Base-by-base conservation (phyloP, 768 basidiomycete species). In the Boletellus ananas region DNA sequence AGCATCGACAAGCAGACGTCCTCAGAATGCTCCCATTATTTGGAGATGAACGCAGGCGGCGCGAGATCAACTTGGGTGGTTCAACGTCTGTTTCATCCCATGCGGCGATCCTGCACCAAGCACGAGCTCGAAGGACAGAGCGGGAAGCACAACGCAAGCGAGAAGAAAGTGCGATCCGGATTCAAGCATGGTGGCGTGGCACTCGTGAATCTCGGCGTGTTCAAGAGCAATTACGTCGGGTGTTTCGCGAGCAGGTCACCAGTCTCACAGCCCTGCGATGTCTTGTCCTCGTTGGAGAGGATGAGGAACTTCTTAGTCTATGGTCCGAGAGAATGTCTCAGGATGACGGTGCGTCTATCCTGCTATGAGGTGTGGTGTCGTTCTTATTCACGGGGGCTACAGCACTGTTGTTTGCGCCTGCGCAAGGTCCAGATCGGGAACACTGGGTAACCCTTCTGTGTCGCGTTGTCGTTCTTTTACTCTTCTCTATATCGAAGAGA, bases 41-140 rank as follows among this genome's bases (percentile, higher is more conserved):
- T 57, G 76, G 73, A 34, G 72, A 75, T 58, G 77, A 83, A 45
- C 69, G 71, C 38, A 65, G 71, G 41, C 74, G 80, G 48, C 78
- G 84, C 38, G 75, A 78, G 58, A 91, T 91, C 56, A 90, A 91
- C 63, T 77, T 91, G 17, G 90, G 90, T 14, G 90, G 90, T 2
- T 66, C 78, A 1, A 76, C 73, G 0, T 65, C 76, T 17, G 75
- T 73, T 2, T 59, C 80, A 6, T 77, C 79, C 0, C 78, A 83
- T 36, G 67, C 75, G 13, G 70, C 77, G 33, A 77, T 92, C 60
- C 70, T 90, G 42, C 75, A 79, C 57, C 73, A 78, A 45, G 88
- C 84, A 17, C 84, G 80, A 57, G 75, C 76, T 17, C 76, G 77
- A 46, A 72, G 88, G 31, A 67, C 72, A 29, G 81, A 86, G 58